These are phyloP conservation scores for Buddleja alternifolia DNA, from an alignment of 257 asterid species.

Conservation along the genomic window DNA sequence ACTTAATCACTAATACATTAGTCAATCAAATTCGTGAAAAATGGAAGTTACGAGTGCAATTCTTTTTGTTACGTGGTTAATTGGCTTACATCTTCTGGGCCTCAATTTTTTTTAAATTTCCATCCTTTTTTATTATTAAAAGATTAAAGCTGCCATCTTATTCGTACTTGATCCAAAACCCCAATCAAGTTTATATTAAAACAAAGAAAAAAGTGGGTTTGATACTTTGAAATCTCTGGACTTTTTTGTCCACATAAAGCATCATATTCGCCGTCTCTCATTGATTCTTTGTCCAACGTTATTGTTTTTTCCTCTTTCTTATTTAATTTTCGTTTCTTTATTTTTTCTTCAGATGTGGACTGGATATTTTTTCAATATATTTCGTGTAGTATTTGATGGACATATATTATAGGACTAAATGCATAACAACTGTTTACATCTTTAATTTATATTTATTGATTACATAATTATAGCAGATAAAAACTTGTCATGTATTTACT, in stretches of 20 bases:
- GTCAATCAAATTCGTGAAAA: conserved; percentile 27
- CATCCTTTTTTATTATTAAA: conserved; percentile 19
- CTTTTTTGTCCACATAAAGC: conserved; percentile 34
- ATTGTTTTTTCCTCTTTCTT: conserved; percentile 5
- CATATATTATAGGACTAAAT: too few species aligned
- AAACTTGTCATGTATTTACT: too few species aligned
- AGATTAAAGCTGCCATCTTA: conserved; percentile 30
- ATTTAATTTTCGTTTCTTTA: background rate
- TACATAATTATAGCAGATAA: too few species aligned
- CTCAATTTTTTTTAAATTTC: background rate
- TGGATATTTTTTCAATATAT: too few species aligned
- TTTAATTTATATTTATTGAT: too few species aligned
- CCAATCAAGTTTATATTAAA: conserved; percentile 20
- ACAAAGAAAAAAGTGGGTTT: conserved; percentile 30
- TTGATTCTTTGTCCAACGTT: conserved; percentile 32
- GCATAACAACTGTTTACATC: too few species aligned
- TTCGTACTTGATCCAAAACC: conserved; percentile 35
- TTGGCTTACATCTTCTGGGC: conserved; percentile 33
- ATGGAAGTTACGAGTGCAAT: conserved; percentile 35
- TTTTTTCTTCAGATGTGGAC: conserved; percentile 6
- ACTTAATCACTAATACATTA: conserved; percentile 5
- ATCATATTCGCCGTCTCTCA: conserved; percentile 44
- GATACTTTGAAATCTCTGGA: conserved; percentile 31
- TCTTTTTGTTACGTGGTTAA: conserved; percentile 13
- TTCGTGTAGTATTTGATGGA: too few species aligned